Percentiles rank a stretch among this genome's conserved stretches.
Evolutionary conservation across 2,329 filamentous ascomycete genomes (phyloP).

Genomic region (Colletotrichum chlorophyti): DNA sequence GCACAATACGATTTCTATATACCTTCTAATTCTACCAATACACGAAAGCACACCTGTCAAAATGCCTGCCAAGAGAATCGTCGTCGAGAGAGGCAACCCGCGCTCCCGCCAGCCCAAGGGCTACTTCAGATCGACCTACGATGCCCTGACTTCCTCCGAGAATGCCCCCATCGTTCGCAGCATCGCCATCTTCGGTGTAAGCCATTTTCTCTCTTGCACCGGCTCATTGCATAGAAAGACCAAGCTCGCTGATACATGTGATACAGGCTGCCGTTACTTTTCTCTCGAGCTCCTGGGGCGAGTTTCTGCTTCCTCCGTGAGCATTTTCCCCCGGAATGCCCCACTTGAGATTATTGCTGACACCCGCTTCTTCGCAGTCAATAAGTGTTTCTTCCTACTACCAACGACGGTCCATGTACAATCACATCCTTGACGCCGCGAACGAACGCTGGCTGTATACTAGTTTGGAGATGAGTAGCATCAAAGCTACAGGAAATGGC

Average conservation of each 20-base stretch:
- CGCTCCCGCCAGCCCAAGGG: conserved; percentile 55
- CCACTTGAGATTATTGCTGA: background rate
- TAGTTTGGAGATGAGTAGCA: conserved; percentile 17
- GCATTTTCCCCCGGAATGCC: conserved; percentile 31
- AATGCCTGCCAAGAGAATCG: conserved; percentile 71
- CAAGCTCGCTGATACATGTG: conserved; percentile 16
- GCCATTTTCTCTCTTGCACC: conserved; percentile 39
- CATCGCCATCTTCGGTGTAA: conserved; percentile 71
- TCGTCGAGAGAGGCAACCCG: conserved; percentile 54
- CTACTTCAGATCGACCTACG: conserved; percentile 65
- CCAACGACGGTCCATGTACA: conserved; percentile 22
- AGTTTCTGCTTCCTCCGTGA: conserved; percentile 71
- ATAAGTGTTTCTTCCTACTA: conserved; percentile 11
- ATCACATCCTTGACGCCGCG: conserved; percentile 23
- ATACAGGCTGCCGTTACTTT: conserved; percentile 68
- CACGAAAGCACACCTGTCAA: conserved; percentile 31
- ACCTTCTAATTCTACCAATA: background rate
- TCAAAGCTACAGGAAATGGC: conserved; percentile 21
- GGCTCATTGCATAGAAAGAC: background rate
- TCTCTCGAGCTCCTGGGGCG: conserved; percentile 71
- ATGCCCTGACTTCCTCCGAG: conserved; percentile 68
- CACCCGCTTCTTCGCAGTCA: conserved; percentile 5
- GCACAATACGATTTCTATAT: background rate
- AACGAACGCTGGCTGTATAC: conserved; percentile 27
- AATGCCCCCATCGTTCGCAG: conserved; percentile 74